Conservation (phyloP, 2,329 filamentous ascomycete genomes). For the Aspergillus fischeri region DNA sequence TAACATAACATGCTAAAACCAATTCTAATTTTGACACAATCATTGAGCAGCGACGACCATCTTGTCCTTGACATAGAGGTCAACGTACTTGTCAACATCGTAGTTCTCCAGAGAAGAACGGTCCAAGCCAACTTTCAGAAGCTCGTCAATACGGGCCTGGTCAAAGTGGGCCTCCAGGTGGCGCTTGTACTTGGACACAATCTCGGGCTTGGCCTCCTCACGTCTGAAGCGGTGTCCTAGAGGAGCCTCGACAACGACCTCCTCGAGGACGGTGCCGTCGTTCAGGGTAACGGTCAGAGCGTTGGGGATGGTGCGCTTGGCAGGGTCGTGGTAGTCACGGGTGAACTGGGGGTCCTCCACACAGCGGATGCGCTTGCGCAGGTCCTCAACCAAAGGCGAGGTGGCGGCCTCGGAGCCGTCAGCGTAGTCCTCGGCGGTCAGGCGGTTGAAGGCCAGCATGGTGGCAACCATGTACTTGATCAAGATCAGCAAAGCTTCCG, state of each 20-base stretch:
- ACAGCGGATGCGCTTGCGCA: slow-evolving; percentile 90
- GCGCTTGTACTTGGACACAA: slow-evolving; percentile 90
- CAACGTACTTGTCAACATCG: slow-evolving; percentile 89
- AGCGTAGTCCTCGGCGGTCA: slow-evolving; percentile 88
- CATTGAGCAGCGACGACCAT: slow-evolving; percentile 27
- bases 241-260: slow-evolving; percentile 89
- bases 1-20: slow-evolving; percentile 1
- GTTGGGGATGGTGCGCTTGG: slow-evolving; percentile 94
- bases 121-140: slow-evolving; percentile 76
- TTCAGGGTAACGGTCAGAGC: slow-evolving; percentile 91
- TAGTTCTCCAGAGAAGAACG: slow-evolving; percentile 70
- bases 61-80: slow-evolving; percentile 66
- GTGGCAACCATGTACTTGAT: slow-evolving; percentile 84
- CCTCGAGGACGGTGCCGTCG: slow-evolving; percentile 85
- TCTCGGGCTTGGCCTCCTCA: slow-evolving; percentile 97
- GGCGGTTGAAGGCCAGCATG: slow-evolving; percentile 92
- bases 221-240: slow-evolving; percentile 86
- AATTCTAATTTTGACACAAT: slow-evolving; percentile 5
- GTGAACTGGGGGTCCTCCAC: slow-evolving; percentile 96
- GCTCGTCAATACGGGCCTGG: slow-evolving; percentile 71
- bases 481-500: slow-evolving; percentile 17
- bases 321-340: slow-evolving; percentile 88
- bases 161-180: slow-evolving; percentile 82
- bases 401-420: slow-evolving; percentile 91
- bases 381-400: slow-evolving; percentile 80